Evolutionary conservation across 352 stramenopile genomes (phyloP).

Genomic region (Pythium brachiatum): DNA sequence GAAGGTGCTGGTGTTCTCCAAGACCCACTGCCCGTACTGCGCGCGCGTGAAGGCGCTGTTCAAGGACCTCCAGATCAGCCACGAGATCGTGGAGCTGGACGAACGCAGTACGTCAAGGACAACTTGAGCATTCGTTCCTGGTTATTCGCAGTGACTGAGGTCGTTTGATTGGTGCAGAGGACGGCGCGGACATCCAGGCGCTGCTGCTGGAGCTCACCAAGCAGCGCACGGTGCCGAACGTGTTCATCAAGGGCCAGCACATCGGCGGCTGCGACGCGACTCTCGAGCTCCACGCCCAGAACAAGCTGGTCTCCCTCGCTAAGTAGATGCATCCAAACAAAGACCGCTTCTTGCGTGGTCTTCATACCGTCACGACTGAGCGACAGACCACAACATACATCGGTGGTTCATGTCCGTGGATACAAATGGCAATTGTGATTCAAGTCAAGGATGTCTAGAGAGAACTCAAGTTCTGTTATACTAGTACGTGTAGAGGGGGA

Average conservation of each 20-base stretch:
- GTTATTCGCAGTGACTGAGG: background rate
- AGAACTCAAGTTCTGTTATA: background rate
- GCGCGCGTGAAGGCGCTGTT: slow-evolving; percentile 88
- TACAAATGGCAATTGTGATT: too few relatives aligned
- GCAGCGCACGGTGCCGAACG: slow-evolving; percentile 96
- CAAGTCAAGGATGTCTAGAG: too few relatives aligned
- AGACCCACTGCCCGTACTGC: slow-evolving; percentile 95
- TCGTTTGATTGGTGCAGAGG: slow-evolving; percentile 30
- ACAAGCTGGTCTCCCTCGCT: slow-evolving; percentile 54
- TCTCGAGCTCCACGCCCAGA: slow-evolving; percentile 47
- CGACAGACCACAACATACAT: too few relatives aligned
- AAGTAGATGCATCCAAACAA: slow-evolving; percentile 42
- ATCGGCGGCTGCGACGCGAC: slow-evolving; percentile 92
- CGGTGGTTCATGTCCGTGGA: too few relatives aligned
- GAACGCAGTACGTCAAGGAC: slow-evolving; percentile 32
- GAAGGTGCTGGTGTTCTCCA: slow-evolving; percentile 93
- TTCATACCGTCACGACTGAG: too few relatives aligned
- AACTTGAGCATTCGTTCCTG: background rate
- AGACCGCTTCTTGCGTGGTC: too few relatives aligned
- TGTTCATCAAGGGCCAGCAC: slow-evolving; percentile 97
- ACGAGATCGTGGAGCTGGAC: slow-evolving; percentile 74
- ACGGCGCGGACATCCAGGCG: slow-evolving; percentile 90
- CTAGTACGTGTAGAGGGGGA: slow-evolving; percentile 9
- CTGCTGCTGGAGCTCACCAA: slow-evolving; percentile 90
- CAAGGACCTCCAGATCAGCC: slow-evolving; percentile 60